A percentile compares a stretch with the other conserved stretches of the same genome.
phyloP scores from a whole-genome alignment of 2,329 filamentous ascomycete species.

The Hypoxylon sp. region DNA sequence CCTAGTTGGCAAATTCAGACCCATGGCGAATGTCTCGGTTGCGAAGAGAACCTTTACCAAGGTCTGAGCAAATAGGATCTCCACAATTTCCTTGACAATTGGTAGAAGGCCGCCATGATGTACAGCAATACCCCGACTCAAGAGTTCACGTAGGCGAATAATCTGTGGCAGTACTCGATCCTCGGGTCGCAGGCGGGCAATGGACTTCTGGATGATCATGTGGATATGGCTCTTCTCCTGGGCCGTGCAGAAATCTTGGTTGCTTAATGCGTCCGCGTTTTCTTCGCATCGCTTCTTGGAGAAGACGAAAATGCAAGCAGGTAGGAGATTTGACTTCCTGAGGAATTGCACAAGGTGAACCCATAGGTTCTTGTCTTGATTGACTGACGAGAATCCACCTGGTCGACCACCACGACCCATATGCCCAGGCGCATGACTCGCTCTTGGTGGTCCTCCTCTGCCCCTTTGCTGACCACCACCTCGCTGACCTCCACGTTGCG shows the following conservation, averaged over 20 bases:
- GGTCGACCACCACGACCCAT: slow-evolving; percentile 90
- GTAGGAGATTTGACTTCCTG: slow-evolving; percentile 86
- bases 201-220: slow-evolving; percentile 96
- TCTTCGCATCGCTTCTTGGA: slow-evolving; percentile 98
- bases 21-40: slow-evolving; percentile 99
- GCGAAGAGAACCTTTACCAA: slow-evolving; percentile 97
- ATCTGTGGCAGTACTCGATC: slow-evolving; percentile 94
- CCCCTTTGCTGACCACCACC: slow-evolving; percentile 67
- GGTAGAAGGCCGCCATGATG: slow-evolving; percentile 95
- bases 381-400: slow-evolving; percentile 87
- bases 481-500: slow-evolving; percentile 62
- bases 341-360: slow-evolving; percentile 94
- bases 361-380: slow-evolving; percentile 97
- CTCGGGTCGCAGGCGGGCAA: slow-evolving; percentile 90
- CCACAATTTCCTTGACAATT: slow-evolving; percentile 97
- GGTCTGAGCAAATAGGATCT: slow-evolving; percentile 94
- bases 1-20: slow-evolving; percentile 91
- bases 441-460: slow-evolving; percentile 68
- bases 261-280: slow-evolving; percentile 94
- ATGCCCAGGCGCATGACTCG: slow-evolving; percentile 78
- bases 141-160: slow-evolving; percentile 83
- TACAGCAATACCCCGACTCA: slow-evolving; percentile 91
- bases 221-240: slow-evolving; percentile 96
- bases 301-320: slow-evolving; percentile 97
- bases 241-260: slow-evolving; percentile 94